Evolutionary conservation across 116 monocot genomes (phyloP).

Genomic region (Papilionanthe hybrid): DNA sequence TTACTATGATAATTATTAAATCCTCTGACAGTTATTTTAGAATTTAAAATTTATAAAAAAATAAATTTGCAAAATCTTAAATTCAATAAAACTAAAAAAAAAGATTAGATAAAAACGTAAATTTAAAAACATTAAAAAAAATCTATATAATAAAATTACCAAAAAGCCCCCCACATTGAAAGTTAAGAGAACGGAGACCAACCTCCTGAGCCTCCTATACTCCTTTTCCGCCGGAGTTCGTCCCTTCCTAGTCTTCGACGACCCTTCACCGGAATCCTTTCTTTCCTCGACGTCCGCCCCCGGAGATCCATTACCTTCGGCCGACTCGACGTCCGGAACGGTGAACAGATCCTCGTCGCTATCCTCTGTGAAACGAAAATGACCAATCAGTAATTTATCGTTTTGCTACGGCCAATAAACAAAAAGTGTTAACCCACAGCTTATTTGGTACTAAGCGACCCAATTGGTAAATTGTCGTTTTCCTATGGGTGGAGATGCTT

Average conservation of each 20-base stretch:
- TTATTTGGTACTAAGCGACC: too few relatives aligned
- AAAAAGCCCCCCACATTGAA: background rate
- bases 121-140: too few relatives aligned
- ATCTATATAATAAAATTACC: background rate
- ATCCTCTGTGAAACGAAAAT: background rate
- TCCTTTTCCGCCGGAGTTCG: conserved; percentile 30
- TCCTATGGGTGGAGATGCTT: background rate
- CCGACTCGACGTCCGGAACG: conserved; percentile 16
- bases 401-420: background rate
- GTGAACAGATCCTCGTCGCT: conserved; percentile 18
- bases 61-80: too few relatives aligned
- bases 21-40: too few relatives aligned
- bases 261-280: background rate
- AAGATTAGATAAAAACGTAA: too few relatives aligned
- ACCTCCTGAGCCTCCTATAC: conserved; percentile 33
- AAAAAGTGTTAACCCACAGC: too few relatives aligned
- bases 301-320: background rate
- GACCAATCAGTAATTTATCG: too few relatives aligned
- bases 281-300: background rate
- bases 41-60: too few relatives aligned
- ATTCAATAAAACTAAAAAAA: too few relatives aligned
- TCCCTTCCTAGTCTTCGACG: conserved; percentile 9
- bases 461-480: too few relatives aligned
- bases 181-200: too few relatives aligned
- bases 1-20: too few relatives aligned